Percentiles rank a stretch among this genome's conserved stretches.
Evolutionary conservation across 129 eudicot species (phyloP).

Genomic region (Cynara cardunculus): DNA sequence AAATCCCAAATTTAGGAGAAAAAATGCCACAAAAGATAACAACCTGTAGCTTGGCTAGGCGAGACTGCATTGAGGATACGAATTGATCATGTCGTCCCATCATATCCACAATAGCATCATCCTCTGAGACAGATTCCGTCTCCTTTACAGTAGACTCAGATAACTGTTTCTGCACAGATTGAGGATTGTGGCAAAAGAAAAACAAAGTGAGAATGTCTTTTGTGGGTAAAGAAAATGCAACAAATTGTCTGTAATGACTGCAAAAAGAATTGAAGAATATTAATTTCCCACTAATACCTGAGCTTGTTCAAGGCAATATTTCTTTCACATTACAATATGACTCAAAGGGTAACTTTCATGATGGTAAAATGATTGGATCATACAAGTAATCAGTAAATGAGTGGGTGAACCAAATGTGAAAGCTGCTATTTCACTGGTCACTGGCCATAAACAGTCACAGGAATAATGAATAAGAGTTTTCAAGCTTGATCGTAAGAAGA

Average conservation of each 20-base stretch:
- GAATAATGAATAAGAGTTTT: too few species aligned
- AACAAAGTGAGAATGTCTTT: constrained; percentile 6
- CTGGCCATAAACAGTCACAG: too few species aligned
- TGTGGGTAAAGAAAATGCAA: constrained; percentile 1
- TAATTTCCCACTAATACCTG: neutral
- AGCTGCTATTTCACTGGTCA: too few species aligned
- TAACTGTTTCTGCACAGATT: constrained; percentile 39
- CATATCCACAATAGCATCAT: constrained; percentile 58
- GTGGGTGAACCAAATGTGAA: too few species aligned
- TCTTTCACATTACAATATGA: neutral
- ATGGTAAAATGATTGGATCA: too few species aligned
- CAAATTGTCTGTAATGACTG: neutral
- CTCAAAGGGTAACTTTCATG: neutral
- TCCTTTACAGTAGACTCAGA: constrained; percentile 42
- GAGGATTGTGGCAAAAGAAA: neutral
- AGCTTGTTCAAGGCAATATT: neutral
- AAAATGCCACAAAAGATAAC: constrained; percentile 1
- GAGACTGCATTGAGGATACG: constrained; percentile 75
- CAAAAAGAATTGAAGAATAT: neutral
- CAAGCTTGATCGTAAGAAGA: too few species aligned
- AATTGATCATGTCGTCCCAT: constrained; percentile 74
- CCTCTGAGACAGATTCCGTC: constrained; percentile 49
- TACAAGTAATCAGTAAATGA: too few species aligned
- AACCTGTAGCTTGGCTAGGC: constrained; percentile 85
- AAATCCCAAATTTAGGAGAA: neutral